These are phyloP conservation scores for Pinguiococcus pyrenoidosus DNA, from an alignment of 108 stramenopile genomes.

Conservation along the genomic window DNA sequence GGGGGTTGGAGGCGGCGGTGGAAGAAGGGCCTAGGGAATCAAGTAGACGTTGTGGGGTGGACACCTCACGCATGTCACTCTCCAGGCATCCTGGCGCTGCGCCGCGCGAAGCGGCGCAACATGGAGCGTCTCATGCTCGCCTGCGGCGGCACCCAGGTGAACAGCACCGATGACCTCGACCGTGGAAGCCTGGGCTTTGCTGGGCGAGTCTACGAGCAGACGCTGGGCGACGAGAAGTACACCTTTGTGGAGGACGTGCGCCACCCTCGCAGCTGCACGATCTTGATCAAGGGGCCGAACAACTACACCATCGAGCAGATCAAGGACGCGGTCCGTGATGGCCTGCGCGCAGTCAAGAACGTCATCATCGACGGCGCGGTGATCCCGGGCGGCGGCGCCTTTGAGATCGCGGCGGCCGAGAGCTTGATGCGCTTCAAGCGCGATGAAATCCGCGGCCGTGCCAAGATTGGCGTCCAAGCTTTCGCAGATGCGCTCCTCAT, in stretches of 20 bases:
- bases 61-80: too few species aligned
- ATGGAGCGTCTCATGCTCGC: conserved; percentile 97
- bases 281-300: conserved; percentile 93
- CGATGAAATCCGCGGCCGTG: conserved; percentile 68
- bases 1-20: too few species aligned
- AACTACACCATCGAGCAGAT: conserved; percentile 89
- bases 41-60: too few species aligned
- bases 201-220: conserved; percentile 82
- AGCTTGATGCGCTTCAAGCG: conserved; percentile 34
- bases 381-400: conserved; percentile 93
- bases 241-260: conserved; percentile 95
- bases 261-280: conserved; percentile 74
- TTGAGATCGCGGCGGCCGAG: conserved; percentile 65
- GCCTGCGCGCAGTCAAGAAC: conserved; percentile 87
- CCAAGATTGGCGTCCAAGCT: conserved; percentile 88
- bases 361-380: conserved; percentile 79
- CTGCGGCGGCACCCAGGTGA: conserved; percentile 87
- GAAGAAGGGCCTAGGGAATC: too few species aligned
- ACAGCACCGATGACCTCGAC: conserved; percentile 81
- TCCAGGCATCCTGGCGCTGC: conserved; percentile 85
- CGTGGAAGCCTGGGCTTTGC: conserved; percentile 75
- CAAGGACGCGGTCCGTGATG: conserved; percentile 96
- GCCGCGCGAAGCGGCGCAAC: conserved; percentile 94
- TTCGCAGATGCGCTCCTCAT: conserved; percentile 90
- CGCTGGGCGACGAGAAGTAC: conserved; percentile 94